Evolutionary conservation across 495 filamentous ascomycete species (phyloP).

Genomic region (Penicillium parvum): DNA sequence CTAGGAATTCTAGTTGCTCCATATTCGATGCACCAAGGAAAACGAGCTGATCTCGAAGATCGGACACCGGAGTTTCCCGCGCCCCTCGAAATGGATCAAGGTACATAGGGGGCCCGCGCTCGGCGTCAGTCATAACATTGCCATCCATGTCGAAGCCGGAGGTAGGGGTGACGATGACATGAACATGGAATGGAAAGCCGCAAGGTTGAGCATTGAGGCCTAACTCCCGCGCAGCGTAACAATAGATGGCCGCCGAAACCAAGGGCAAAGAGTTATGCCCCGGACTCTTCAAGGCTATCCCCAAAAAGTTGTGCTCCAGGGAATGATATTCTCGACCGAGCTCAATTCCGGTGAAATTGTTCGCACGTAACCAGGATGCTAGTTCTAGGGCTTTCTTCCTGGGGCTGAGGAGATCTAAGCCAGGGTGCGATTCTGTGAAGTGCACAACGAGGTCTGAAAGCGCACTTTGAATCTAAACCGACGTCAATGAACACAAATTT

Average conservation of each 20-base stretch:
- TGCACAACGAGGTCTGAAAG: conserved; percentile 59
- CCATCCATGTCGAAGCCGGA: conserved; percentile 60
- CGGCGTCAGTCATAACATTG: conserved; percentile 41
- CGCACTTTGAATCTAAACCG: conserved; percentile 49
- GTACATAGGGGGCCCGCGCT: conserved; percentile 59
- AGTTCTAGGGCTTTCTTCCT: conserved; percentile 64
- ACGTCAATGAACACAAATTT: conserved; percentile 4
- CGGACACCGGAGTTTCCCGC: conserved; percentile 55
- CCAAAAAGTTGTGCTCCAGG: conserved; percentile 80
- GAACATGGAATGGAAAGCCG: conserved; percentile 75
- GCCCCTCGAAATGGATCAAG: conserved; percentile 77
- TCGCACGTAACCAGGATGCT: conserved; percentile 58
- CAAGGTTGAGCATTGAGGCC: conserved; percentile 69
- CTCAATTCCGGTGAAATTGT: conserved; percentile 64
- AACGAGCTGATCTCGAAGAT: conserved; percentile 56
- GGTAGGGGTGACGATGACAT: conserved; percentile 62
- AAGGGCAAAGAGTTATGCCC: conserved; percentile 72
- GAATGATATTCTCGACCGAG: conserved; percentile 64
- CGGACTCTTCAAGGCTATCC: conserved; percentile 55
- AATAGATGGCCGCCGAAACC: conserved; percentile 71
- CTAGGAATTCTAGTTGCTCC: conserved; percentile 54
- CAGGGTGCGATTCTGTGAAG: conserved; percentile 47
- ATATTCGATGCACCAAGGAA: conserved; percentile 55
- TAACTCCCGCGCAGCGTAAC: conserved; percentile 58
- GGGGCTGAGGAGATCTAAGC: conserved; percentile 48